Percentiles rank a stretch among this genome's conserved stretches.
Evolutionary conservation across 148 eudicot species (phyloP).

Genomic region (Fagopyrum homotropicum): DNA sequence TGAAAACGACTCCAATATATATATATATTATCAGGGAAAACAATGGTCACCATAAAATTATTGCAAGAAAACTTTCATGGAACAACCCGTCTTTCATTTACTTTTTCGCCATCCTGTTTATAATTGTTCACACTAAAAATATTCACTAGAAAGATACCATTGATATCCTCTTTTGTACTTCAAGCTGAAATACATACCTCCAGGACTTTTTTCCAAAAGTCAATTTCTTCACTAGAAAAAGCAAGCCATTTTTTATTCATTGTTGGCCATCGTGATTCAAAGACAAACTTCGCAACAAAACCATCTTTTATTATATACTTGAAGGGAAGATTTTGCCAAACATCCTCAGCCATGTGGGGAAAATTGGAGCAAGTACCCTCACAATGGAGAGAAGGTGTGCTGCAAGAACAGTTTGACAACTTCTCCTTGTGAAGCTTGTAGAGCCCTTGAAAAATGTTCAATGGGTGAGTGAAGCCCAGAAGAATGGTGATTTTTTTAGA

Average conservation of each 20-base stretch:
- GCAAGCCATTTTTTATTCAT: conserved; percentile 59
- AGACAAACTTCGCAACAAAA: conserved; percentile 49
- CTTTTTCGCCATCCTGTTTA: too few species aligned
- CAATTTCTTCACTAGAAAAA: conserved; percentile 60
- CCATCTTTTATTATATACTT: conserved; percentile 56
- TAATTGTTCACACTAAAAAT: not conserved
- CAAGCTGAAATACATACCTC: conserved; percentile 47
- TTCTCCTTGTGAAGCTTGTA: conserved; percentile 65
- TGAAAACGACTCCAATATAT: not conserved
- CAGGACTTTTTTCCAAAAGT: conserved; percentile 67
- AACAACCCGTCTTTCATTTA: too few species aligned
- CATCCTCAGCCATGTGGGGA: conserved; percentile 97
- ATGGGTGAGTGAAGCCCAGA: not conserved
- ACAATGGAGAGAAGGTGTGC: conserved; percentile 72
- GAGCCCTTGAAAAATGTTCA: conserved; percentile 46
- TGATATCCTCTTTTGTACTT: not conserved
- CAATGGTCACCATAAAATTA: too few species aligned
- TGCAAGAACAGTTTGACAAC: conserved; percentile 95
- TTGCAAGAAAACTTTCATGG: too few species aligned
- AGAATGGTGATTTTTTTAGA: not conserved
- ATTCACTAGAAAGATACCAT: not conserved
- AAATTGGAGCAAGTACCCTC: conserved; percentile 81
- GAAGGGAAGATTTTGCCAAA: conserved; percentile 90
- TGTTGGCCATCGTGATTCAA: conserved; percentile 85
- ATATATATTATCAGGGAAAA: not conserved